These are phyloP conservation scores for Streptanthus diversifolius DNA, from an alignment of 345 rosid species.

Conservation along the genomic window DNA sequence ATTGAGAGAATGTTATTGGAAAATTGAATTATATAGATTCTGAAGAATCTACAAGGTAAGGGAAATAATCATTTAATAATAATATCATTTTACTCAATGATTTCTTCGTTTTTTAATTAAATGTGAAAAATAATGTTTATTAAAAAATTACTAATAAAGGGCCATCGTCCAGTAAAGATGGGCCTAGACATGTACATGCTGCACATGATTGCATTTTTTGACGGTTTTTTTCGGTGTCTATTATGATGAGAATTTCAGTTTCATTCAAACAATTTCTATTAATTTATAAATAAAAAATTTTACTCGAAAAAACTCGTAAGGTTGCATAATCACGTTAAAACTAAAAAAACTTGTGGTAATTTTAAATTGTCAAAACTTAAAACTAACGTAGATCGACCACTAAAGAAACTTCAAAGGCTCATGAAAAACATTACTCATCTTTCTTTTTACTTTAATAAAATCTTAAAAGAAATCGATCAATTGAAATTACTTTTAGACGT, in stretches of 20 bases:
- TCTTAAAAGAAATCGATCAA: neutral
- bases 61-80: constrained; percentile 11
- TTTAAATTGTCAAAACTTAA: neutral
- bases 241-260: neutral
- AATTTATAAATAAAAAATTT: no score
- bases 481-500: constrained; percentile 6
- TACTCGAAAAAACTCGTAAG: neutral
- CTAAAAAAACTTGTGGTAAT: neutral
- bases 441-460: neutral
- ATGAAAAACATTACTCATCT: constrained; percentile 4
- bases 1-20: constrained; percentile 8
- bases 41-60: constrained; percentile 1
- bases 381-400: neutral
- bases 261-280: neutral
- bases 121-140: neutral
- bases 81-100: constrained; percentile 22
- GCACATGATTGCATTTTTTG: constrained; percentile 4
- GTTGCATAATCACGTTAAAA: neutral
- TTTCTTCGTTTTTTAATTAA: constrained; percentile 11
- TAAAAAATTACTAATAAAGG: constrained; percentile 7
- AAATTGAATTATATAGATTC: constrained; percentile 1
- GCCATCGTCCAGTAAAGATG: constrained; percentile 28
- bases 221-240: neutral
- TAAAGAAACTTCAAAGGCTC: constrained; percentile 1
- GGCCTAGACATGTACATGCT: constrained; percentile 19